Percentiles rank a stretch among this genome's conserved stretches.
These are phyloP conservation scores for Brettanomyces nanus DNA, from an alignment of 805 yeast genomes.

Conservation along the genomic window DNA sequence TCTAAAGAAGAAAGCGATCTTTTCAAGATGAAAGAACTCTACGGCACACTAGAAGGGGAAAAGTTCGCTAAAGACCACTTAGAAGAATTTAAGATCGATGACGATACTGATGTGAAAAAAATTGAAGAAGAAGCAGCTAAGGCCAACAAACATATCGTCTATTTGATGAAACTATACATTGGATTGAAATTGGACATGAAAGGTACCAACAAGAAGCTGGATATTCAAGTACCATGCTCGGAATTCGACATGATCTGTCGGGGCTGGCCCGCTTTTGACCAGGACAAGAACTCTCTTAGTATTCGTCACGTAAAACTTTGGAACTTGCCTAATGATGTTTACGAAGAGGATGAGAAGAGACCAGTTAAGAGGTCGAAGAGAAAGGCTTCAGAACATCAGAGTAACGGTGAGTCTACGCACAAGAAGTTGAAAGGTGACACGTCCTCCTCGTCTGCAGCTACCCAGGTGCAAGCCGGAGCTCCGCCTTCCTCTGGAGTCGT, in stretches of 20 bases:
- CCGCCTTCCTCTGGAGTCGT: too few species aligned
- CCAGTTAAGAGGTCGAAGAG: conserved; percentile 58
- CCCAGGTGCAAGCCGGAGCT: too few species aligned
- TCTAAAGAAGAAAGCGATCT: conserved; percentile 35
- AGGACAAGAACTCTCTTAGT: conserved; percentile 48
- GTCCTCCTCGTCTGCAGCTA: conserved; percentile 4
- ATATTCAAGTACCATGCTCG: conserved; percentile 81
- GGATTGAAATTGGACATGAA: conserved; percentile 57
- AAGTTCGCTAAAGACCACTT: conserved; percentile 28
- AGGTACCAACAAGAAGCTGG: conserved; percentile 57
- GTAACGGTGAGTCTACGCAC: conserved; percentile 22
- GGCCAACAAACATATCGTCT: conserved; percentile 30
- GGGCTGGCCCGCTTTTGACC: conserved; percentile 60
- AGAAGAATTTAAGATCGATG: conserved; percentile 24
- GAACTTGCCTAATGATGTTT: conserved; percentile 82
- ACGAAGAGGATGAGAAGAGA: conserved; percentile 66
- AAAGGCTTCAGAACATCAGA: conserved; percentile 31
- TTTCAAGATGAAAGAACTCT: conserved; percentile 25
- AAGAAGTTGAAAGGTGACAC: conserved; percentile 21
- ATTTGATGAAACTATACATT: conserved; percentile 68
- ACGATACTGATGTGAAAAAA: conserved; percentile 22
- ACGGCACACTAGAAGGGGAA: conserved; percentile 55
- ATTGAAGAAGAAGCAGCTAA: conserved; percentile 19
- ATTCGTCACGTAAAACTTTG: conserved; percentile 68
- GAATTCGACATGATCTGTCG: conserved; percentile 81